phyloP scores from a whole-genome alignment of 2,329 filamentous ascomycete species.

The Ciborinia camelliae region DNA sequence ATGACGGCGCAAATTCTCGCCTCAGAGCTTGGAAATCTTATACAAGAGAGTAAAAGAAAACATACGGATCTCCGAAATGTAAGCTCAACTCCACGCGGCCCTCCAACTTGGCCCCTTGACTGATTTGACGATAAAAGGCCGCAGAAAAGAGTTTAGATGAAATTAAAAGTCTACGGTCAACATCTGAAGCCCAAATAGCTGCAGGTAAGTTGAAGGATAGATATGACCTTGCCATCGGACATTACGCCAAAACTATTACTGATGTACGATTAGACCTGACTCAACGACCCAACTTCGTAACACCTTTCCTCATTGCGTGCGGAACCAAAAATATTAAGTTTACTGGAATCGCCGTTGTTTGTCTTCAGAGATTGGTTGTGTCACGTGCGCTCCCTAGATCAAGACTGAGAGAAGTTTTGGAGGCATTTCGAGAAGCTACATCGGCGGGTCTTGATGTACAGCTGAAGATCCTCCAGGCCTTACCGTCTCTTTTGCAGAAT shows the following conservation, averaged over 20 bases:
- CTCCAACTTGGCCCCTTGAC: constrained; percentile 21
- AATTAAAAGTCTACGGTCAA: constrained; percentile 69
- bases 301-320: constrained; percentile 92
- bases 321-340: constrained; percentile 87
- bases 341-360: constrained; percentile 80
- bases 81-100: constrained; percentile 35
- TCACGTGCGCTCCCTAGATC: constrained; percentile 74
- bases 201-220: constrained; percentile 34
- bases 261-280: constrained; percentile 63
- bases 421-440: constrained; percentile 81
- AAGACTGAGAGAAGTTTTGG: constrained; percentile 79
- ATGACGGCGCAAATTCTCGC: constrained; percentile 92
- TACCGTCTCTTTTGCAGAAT: constrained; percentile 86
- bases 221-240: neutral
- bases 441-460: constrained; percentile 83
- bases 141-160: constrained; percentile 93
- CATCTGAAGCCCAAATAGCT: constrained; percentile 60
- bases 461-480: constrained; percentile 88
- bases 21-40: constrained; percentile 83
- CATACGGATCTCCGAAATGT: constrained; percentile 84
- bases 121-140: constrained; percentile 52
- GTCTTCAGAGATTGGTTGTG: constrained; percentile 84
- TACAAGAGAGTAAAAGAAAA: constrained; percentile 94
- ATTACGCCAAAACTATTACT: constrained; percentile 13
- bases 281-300: constrained; percentile 77